Base-by-base conservation (phyloP, 345 rosid species). In the Syzygium aromaticum region DNA sequence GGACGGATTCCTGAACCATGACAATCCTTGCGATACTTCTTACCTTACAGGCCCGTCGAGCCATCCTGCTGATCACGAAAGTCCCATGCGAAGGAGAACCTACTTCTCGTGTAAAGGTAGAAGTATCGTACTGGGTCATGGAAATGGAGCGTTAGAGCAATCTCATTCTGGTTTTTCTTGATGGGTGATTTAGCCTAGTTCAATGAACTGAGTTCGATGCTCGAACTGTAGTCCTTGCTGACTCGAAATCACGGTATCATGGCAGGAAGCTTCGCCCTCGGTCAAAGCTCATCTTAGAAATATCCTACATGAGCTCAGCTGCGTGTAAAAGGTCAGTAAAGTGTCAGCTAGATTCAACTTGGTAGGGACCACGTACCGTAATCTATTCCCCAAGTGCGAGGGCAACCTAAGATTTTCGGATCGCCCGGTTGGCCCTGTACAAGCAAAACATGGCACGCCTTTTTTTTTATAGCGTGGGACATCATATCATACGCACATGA, bases 341-440 rank as follows among this genome's bases (percentile, higher is more conserved):
- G 78, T 0, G 23, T 8, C 8, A 10, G 1, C 78, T 21, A 0
- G 43, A 33, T 2, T 67, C 78, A 40, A 33, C 80, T 33, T 19
- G 14, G 49, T 19, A 38, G 49, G 7, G 16, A 73, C 82, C 27
- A 7, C 43, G 80, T 5, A 19, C 3, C 13, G 13, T 38, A 22
- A 73, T 38, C 14, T 19, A 38, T 73, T 6, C 82, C 27, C 82
- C 7, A 21, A 6, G 12, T 17, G 82, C 23, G 6, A 73, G 27
- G 23, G 22, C 80, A 38, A 19, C 38, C 25, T 19, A 33, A 19
- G 40, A 19, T 38, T 61, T 73, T 19, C 14, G 23, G 22, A 33
- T 33, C 5, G 46, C 46, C 78, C 9, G 78, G 46, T 17, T 46
- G 78, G 78, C 13, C 13, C 46, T 16, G 46, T 38, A 17, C 43